phyloP scores from a whole-genome alignment of 768 basidiomycete genomes.

The Leccinum pellstonianum region DNA sequence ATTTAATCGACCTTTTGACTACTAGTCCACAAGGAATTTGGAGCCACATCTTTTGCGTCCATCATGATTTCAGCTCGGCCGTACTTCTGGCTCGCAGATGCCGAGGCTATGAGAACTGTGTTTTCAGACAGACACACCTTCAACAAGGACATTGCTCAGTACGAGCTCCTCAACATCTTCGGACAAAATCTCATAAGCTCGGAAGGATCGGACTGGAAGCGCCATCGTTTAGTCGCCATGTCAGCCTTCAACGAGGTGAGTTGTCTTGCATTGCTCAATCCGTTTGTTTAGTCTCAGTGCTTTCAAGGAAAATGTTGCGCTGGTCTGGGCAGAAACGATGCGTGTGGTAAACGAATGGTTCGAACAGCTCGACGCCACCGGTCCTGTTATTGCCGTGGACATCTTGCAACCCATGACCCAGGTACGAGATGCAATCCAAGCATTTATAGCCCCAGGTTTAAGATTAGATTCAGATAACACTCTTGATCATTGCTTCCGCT shows the following conservation, averaged over 20 bases:
- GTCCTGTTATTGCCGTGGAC: too few species aligned
- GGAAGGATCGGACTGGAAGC: constrained; percentile 47
- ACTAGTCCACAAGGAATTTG: constrained; percentile 37
- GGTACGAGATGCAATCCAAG: too few species aligned
- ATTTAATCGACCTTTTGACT: too few species aligned
- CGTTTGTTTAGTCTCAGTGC: too few species aligned
- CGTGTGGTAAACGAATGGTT: too few species aligned
- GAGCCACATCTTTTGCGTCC: constrained; percentile 41
- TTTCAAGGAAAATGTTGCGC: too few species aligned
- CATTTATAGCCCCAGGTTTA: too few species aligned
- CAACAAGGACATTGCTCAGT: constrained; percentile 33
- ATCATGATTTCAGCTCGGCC: constrained; percentile 33
- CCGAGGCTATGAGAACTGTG: constrained; percentile 40
- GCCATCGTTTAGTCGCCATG: constrained; percentile 44
- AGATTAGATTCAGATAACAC: too few species aligned
- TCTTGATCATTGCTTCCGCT: too few species aligned
- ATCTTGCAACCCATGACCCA: too few species aligned
- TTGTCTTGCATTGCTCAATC: not conserved
- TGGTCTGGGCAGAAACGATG: too few species aligned
- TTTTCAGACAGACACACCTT: constrained; percentile 36
- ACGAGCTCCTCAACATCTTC: constrained; percentile 44
- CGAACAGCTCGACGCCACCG: too few species aligned
- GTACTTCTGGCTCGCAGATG: constrained; percentile 44
- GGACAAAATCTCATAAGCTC: constrained; percentile 44
- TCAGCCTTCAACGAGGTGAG: constrained; percentile 51